Percentiles rank a stretch among this genome's conserved stretches.
phyloP scores from a whole-genome alignment of 441 rosid species.

The Populus hybrid region DNA sequence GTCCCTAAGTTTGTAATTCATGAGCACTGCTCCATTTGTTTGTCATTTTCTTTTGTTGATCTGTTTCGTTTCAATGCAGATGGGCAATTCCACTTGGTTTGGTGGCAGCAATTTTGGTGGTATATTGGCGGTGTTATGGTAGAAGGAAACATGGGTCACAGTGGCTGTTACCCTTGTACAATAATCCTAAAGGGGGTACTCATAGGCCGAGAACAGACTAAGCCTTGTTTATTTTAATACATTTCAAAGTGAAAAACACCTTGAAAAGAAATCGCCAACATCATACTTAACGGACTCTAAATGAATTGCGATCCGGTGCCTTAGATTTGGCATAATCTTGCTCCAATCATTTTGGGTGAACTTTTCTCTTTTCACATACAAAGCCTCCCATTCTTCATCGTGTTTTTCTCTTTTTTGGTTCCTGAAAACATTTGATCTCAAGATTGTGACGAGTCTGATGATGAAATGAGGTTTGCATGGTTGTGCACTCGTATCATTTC shows the following conservation, averaged over 20 bases:
- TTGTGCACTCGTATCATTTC: constrained; percentile 1
- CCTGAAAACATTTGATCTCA: not conserved
- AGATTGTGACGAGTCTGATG: constrained; percentile 18
- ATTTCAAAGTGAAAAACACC: no score
- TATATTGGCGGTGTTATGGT: constrained; percentile 87
- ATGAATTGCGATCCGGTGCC: not conserved
- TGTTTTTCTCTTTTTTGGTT: not conserved
- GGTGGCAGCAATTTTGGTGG: constrained; percentile 41
- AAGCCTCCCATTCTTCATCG: constrained; percentile 24
- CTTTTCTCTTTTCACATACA: constrained; percentile 24
- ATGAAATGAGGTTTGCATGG: constrained; percentile 13
- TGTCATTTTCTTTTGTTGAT: not conserved
- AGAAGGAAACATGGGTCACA: constrained; percentile 65
- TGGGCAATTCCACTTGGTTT: constrained; percentile 86
- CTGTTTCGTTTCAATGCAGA: constrained; percentile 37
- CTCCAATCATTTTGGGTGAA: constrained; percentile 22
- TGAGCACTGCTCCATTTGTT: not conserved
- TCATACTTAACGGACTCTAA: not conserved
- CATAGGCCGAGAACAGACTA: constrained; percentile 77
- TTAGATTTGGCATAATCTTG: constrained; percentile 9
- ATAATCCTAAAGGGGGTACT: constrained; percentile 47
- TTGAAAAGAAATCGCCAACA: no score
- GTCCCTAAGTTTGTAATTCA: not conserved
- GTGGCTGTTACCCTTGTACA: constrained; percentile 77
- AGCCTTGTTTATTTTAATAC: no score